Evolutionary conservation across 805 yeast species (phyloP), one percentile per base, ranked within the genome.

Genomic region (Barnettozyma salicaria): DNA sequence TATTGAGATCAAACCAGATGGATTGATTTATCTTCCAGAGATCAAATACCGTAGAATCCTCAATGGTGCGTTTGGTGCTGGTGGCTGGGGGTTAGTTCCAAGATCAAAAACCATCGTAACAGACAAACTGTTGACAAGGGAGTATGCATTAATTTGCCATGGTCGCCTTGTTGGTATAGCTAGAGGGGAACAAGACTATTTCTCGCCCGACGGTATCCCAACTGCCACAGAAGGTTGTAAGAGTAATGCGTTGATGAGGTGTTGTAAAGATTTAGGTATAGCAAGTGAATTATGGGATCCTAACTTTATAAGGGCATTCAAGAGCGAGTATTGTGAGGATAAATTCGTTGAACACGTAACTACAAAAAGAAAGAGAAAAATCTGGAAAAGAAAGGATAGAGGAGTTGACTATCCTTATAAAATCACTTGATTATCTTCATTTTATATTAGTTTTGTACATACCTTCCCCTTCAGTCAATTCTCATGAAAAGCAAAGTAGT

Each of bases 281-380:
- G 98, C 97, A 1, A 83, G 95, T 40, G 98, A 92, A 56, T 69
- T 92, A 34, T 92, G 98, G 98, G 98, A 92, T 58, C 98, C 98
- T 3, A 66, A 77, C 28, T 92, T 90, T 51, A 88, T 92, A 44
- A 72, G 84, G 48, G 51, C 56, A 31, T 83, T 79, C 61, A 84
- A 83, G 56, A 67, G 64, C 43, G 59, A 69, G 39, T 53, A 72
- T 47, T 87, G 97, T 59, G 89, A 81, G 40, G 88, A 86, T 48
- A 76, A 79, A 42, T 87, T 84, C 60, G 95, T 81, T 14, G 96
- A 88, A 52, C 90, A 87, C 58, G 77, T 79, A 17, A 72, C 76
- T 8, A 83, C 85, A 16, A 85, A 84, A 66, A 80, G 74, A 67
- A 86, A 84, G 78, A 83, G 82, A 76, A 86, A 82, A 67, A 74